Conservation (phyloP, 2,329 filamentous ascomycete species). For the Pyricularia sp. region DNA sequence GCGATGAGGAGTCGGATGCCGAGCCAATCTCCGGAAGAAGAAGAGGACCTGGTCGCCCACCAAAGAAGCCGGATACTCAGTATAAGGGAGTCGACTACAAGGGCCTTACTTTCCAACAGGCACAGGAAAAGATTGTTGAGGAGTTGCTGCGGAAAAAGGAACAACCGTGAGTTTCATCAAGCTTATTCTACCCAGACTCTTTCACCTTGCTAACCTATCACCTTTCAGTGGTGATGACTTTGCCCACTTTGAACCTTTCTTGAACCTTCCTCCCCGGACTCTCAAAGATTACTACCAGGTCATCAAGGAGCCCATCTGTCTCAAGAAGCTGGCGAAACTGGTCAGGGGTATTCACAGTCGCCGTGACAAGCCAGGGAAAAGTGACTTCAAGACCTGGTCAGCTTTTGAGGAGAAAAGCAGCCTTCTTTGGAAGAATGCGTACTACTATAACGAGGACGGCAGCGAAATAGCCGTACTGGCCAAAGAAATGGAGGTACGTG, state of each 20-base stretch:
- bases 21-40: constrained; percentile 14
- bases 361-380: constrained; percentile 50
- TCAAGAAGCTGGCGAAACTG: constrained; percentile 68
- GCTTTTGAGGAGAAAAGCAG: constrained; percentile 72
- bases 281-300: constrained; percentile 81
- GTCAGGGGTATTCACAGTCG: constrained; percentile 65
- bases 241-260: constrained; percentile 62
- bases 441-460: constrained; percentile 83
- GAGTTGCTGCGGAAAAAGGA: constrained; percentile 64
- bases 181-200: not conserved
- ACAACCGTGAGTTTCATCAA: constrained; percentile 39
- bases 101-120: constrained; percentile 70
- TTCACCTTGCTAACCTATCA: constrained; percentile 10
- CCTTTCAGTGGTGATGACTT: constrained; percentile 41
- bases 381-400: constrained; percentile 73
- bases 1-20: constrained; percentile 7
- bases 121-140: constrained; percentile 75
- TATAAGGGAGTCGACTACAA: constrained; percentile 53
- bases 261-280: constrained; percentile 65
- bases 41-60: constrained; percentile 19
- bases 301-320: constrained; percentile 70
- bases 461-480: constrained; percentile 76
- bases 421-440: constrained; percentile 80
- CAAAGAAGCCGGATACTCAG: constrained; percentile 37
- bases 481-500: constrained; percentile 63